These are phyloP conservation scores for Globisporangium alternatum DNA, from an alignment of 352 stramenopile genomes.

Conservation along the genomic window DNA sequence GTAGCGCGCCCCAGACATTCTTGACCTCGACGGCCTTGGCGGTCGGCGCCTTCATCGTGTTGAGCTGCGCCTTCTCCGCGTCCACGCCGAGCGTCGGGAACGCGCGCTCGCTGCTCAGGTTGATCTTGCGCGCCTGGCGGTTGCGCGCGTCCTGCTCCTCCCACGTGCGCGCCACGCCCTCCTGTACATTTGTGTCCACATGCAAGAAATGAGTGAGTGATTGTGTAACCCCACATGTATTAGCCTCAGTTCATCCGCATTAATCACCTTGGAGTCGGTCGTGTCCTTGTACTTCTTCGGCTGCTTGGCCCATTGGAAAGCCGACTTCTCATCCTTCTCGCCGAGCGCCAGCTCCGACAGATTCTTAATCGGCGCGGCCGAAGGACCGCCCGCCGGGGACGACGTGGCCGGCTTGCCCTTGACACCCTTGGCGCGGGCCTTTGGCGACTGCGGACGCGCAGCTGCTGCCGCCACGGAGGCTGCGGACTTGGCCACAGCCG, in stretches of 20 bases:
- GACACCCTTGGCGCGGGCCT: conserved; percentile 10
- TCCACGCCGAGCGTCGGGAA: conserved; percentile 74
- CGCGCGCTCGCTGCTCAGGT: conserved; percentile 69
- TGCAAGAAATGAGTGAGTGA: neutral
- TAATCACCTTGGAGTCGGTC: conserved; percentile 30
- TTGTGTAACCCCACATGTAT: neutral
- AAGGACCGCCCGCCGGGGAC: conserved; percentile 10
- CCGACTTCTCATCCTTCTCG: conserved; percentile 47
- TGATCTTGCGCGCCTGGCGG: conserved; percentile 50
- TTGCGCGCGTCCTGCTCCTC: conserved; percentile 75
- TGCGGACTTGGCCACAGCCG: conserved; percentile 20
- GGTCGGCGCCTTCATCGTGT: conserved; percentile 60
- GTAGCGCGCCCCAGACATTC: conserved; percentile 68
- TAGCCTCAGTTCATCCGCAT: neutral
- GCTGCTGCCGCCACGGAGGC: conserved; percentile 2
- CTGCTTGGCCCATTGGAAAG: conserved; percentile 83
- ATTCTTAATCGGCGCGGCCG: conserved; percentile 35
- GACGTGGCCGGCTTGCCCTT: conserved; percentile 22
- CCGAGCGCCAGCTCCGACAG: conserved; percentile 63
- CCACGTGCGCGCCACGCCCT: conserved; percentile 59
- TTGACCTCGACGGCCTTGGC: conserved; percentile 65
- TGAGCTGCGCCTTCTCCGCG: conserved; percentile 42
- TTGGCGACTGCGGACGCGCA: conserved; percentile 1
- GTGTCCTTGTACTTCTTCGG: conserved; percentile 83
- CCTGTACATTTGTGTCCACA: conserved; percentile 19